Evolutionary conservation across 331 rosid species (phyloP).

Genomic region (Ulmus americana): DNA sequence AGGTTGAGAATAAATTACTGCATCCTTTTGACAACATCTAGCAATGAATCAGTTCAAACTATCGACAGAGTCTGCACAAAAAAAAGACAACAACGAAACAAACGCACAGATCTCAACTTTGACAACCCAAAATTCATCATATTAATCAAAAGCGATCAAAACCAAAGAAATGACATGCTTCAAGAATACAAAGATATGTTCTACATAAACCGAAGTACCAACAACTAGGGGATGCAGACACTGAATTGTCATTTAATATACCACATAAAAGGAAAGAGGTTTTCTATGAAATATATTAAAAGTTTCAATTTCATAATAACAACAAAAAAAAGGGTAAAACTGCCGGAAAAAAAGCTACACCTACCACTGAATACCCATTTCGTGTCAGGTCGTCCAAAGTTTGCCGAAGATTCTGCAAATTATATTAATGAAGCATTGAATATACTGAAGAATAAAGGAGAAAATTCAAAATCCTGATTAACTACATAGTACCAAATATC

Average conservation of each 20-base stretch:
- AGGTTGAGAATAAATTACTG: neutral
- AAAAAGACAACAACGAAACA: neutral
- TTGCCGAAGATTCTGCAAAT: conserved; percentile 86
- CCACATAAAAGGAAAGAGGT: conserved; percentile 5
- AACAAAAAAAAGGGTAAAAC: neutral
- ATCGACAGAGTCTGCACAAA: too few relatives aligned
- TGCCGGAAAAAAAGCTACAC: conserved; percentile 21
- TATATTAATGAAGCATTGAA: conserved; percentile 5
- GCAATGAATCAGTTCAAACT: neutral
- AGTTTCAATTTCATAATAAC: neutral
- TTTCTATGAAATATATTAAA: neutral
- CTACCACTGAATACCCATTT: conserved; percentile 85
- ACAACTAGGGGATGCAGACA: neutral
- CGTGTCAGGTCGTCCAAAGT: conserved; percentile 82
- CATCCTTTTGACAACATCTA: neutral
- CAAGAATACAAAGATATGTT: neutral
- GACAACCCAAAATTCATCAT: neutral
- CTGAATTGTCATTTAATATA: neutral
- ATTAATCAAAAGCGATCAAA: neutral
- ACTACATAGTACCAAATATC: neutral
- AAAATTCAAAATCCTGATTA: neutral
- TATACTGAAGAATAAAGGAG: neutral
- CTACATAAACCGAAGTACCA: neutral
- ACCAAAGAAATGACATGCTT: neutral
- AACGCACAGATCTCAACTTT: neutral